phyloP scores from a whole-genome alignment of 306 rosid genomes.

The Carpinus fangiana region DNA sequence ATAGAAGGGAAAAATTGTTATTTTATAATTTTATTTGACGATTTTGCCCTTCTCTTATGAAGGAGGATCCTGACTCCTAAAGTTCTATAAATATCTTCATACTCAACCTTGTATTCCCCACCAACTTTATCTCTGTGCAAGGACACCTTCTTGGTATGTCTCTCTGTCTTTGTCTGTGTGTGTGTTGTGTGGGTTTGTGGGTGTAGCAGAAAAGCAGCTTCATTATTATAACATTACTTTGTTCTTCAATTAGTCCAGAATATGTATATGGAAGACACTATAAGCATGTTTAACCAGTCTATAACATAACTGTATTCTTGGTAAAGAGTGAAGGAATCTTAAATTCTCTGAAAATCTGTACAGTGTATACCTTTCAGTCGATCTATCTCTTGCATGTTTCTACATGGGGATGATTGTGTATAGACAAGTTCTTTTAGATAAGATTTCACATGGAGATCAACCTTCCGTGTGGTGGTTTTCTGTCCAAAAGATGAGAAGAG shows the following conservation, averaged over 20 bases:
- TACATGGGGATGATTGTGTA: not conserved
- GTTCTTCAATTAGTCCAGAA: too few species aligned
- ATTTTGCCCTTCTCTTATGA: too few species aligned
- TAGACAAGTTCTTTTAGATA: not conserved
- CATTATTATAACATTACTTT: too few species aligned
- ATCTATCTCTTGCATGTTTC: not conserved
- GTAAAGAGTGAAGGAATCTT: not conserved
- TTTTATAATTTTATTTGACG: too few species aligned
- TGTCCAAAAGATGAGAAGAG: not conserved
- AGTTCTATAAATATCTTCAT: not conserved
- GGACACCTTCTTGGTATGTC: not conserved
- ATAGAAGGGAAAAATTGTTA: too few species aligned
- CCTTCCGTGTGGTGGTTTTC: not conserved
- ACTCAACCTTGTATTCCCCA: not conserved
- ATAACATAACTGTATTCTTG: not conserved
- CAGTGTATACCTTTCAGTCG: not conserved
- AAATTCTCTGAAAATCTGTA: not conserved
- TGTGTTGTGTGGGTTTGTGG: not conserved
- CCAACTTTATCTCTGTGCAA: not conserved
- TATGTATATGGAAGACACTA: not conserved
- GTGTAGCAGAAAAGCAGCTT: too few species aligned
- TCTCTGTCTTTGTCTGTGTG: not conserved
- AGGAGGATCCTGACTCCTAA: too few species aligned
- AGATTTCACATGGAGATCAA: not conserved
- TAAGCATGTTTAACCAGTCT: not conserved